A percentile compares a stretch with the other conserved stretches of the same genome.
These are phyloP conservation scores for Linderniella brevidens DNA, from an alignment of 257 asterid genomes.

Conservation along the genomic window DNA sequence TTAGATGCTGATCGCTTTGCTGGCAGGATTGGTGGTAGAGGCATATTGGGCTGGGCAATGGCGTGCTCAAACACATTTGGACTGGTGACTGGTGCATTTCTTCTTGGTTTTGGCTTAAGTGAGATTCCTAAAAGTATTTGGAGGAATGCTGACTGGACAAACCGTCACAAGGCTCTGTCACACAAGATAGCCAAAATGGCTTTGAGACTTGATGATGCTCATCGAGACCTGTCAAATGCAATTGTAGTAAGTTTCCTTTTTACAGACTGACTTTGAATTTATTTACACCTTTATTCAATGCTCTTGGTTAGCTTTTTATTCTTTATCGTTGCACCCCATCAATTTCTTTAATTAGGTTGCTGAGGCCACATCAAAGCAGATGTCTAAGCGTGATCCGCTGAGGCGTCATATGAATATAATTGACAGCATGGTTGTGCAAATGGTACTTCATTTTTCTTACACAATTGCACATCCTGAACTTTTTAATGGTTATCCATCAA, in stretches of 20 bases:
- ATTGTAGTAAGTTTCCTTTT: constrained; percentile 56
- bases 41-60: constrained; percentile 83
- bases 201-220: constrained; percentile 96
- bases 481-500: neutral
- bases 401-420: constrained; percentile 84
- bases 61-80: constrained; percentile 99
- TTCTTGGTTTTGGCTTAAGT: constrained; percentile 97
- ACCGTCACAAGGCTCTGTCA: constrained; percentile 85
- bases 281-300: too few species aligned
- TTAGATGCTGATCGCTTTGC: constrained; percentile 9
- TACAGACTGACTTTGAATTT: too few species aligned
- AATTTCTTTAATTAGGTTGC: constrained; percentile 56
- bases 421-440: constrained; percentile 78
- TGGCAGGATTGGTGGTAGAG: constrained; percentile 47
- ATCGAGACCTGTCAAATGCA: constrained; percentile 79
- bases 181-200: constrained; percentile 94
- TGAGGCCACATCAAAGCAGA: constrained; percentile 97
- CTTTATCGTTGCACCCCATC: constrained; percentile 1
- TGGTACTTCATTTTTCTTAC: constrained; percentile 36
- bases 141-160: constrained; percentile 96
- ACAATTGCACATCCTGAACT: neutral
- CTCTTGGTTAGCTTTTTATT: too few species aligned
- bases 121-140: constrained; percentile 89
- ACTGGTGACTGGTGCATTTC: constrained; percentile 97
- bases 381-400: constrained; percentile 93